phyloP scores from a whole-genome alignment of 371 early-diverging fungal genomes.

The Mortierella sp. region DNA sequence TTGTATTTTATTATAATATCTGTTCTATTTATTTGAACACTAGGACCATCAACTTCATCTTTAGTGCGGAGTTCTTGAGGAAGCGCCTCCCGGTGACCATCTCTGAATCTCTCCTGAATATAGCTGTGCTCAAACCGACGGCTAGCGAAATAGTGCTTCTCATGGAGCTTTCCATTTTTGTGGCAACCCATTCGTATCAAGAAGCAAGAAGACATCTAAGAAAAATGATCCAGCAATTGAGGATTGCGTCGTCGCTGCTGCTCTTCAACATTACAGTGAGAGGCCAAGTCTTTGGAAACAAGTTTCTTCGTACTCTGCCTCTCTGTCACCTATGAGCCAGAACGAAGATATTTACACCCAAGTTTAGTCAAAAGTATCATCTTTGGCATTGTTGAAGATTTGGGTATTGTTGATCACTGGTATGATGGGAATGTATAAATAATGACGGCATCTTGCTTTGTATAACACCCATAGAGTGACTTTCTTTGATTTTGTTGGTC shows the following conservation, averaged over 20 bases:
- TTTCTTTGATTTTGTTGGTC: neutral
- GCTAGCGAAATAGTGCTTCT: neutral
- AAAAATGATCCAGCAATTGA: neutral
- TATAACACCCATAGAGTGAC: neutral
- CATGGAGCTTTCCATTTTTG: neutral
- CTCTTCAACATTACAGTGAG: neutral
- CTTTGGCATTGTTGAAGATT: constrained; percentile 1
- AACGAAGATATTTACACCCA: constrained; percentile 9
- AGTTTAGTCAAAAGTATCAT: neutral
- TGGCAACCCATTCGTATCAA: neutral
- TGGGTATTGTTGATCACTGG: neutral
- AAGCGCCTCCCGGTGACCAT: neutral
- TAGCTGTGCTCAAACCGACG: neutral
- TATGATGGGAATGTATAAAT: neutral
- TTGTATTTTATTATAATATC: neutral
- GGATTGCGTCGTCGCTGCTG: neutral
- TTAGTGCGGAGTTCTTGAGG: neutral
- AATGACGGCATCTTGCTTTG: neutral
- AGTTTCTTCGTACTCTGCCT: constrained; percentile 10
- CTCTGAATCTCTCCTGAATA: neutral
- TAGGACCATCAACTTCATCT: constrained; percentile 1
- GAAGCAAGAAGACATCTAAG: constrained; percentile 2
- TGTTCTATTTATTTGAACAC: neutral
- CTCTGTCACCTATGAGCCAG: neutral
- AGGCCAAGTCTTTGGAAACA: constrained; percentile 6